These are phyloP conservation scores for Aspergillus brasiliensis DNA, from an alignment of 2,329 filamentous ascomycete species.

Conservation along the genomic window DNA sequence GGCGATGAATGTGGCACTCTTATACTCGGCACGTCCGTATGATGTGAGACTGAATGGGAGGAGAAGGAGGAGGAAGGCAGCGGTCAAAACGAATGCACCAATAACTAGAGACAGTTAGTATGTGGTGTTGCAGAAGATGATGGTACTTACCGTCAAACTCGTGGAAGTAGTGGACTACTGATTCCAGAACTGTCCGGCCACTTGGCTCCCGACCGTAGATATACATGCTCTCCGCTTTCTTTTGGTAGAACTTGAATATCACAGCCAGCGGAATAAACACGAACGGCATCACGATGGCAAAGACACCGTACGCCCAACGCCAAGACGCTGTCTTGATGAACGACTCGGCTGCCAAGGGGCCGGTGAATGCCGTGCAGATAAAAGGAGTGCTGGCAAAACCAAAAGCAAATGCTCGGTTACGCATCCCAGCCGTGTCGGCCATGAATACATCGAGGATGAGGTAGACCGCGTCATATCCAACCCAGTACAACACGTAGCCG, in stretches of 20 bases:
- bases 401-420: conserved; percentile 62
- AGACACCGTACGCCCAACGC: conserved; percentile 66
- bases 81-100: conserved; percentile 62
- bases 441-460: conserved; percentile 63
- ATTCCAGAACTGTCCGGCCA: conserved; percentile 52
- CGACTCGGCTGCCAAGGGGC: conserved; percentile 56
- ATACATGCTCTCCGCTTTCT: conserved; percentile 59
- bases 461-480: conserved; percentile 58
- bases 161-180: conserved; percentile 56
- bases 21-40: conserved; percentile 43
- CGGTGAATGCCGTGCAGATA: conserved; percentile 61
- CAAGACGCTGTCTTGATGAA: conserved; percentile 53
- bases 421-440: conserved; percentile 63
- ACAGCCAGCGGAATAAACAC: conserved; percentile 58
- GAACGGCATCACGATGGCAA: conserved; percentile 61
- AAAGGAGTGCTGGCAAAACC: conserved; percentile 64
- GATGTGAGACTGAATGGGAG: conserved; percentile 63
- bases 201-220: conserved; percentile 48
- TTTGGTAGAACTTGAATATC: conserved; percentile 59
- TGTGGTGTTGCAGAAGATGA: conserved; percentile 35
- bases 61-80: conserved; percentile 64
- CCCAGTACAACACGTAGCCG: conserved; percentile 63
- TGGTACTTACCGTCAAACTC: conserved; percentile 63
- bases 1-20: conserved; percentile 51
- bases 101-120: conserved; percentile 47